These are phyloP conservation scores for Royoungia palumana DNA, from an alignment of 768 basidiomycete genomes.

Conservation along the genomic window DNA sequence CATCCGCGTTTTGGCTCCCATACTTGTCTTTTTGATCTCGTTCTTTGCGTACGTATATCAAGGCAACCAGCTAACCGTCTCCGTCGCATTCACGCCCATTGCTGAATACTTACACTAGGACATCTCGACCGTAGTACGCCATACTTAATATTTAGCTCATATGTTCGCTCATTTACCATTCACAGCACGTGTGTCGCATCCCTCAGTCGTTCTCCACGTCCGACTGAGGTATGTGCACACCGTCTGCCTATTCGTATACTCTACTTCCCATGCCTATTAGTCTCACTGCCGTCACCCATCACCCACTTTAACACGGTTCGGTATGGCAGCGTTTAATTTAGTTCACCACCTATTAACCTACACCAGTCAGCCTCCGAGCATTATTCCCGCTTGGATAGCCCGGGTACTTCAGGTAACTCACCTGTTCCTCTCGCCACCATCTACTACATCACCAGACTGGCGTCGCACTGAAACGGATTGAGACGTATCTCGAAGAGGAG, in stretches of 20 bases:
- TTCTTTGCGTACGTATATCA: constrained; percentile 72
- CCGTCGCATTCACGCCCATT: constrained; percentile 86
- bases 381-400: constrained; percentile 78
- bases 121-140: no score
- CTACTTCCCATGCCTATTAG: no score
- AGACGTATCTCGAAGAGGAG: constrained; percentile 57
- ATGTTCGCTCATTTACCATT: no score
- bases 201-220: no score
- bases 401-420: constrained; percentile 57
- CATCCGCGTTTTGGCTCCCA: constrained; percentile 75
- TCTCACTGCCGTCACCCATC: no score
- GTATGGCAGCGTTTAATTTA: constrained; percentile 27
- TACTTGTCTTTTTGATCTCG: constrained; percentile 74
- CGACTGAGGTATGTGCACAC: no score
- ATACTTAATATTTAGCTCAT: no score
- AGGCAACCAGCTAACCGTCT: constrained; percentile 72
- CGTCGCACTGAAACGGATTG: constrained; percentile 59
- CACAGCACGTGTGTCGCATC: no score
- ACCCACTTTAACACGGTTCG: constrained; percentile 86
- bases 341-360: background rate
- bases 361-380: constrained; percentile 62
- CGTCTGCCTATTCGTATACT: no score
- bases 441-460: constrained; percentile 43
- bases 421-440: no score
- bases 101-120: no score